Base-by-base conservation (phyloP, 2,329 filamentous ascomycete species). In the Pseudopyrenochaeta lycopersici region DNA sequence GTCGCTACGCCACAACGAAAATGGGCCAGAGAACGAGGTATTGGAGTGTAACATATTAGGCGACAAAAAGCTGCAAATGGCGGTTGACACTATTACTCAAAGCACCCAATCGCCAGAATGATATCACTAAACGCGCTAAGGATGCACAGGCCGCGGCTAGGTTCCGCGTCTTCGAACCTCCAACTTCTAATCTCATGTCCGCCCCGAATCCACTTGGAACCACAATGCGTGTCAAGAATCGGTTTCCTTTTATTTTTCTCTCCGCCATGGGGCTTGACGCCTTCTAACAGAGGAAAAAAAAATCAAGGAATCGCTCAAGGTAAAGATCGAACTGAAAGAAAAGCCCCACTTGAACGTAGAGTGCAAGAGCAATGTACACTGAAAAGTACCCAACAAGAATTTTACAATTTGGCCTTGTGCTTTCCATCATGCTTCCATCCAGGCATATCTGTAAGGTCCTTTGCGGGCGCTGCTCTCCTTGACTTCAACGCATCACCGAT, bases 391-490 rank as follows among this genome's bases (percentile, higher is more conserved):
- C 23, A 27, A 27, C 23, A 27, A 27, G 4, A 11, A 35, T 35
- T 3, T 48, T 36, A 64, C 14, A 60, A n/a, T 33, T 49, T 60
- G 11, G 44, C 48, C 23, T 35, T 56, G n/a, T 29, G 42, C 18
- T 6, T 29, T 17, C 50, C 44, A 42, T 66, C 64, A 23, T 66
- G 62, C 10, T 72, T 76, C 78, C 79, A 81, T 0, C 79, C 78
- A 4, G 77, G 75, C 77, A 80, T 77, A 51, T 80, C 77, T 2
- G 74, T 74, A 5, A 81, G 70, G 50, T 81, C 79, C 56, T 79
- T 78, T 2, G 79, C 77, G 2, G 66, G 72, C 10, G 74, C 77
- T 30, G 58, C 70, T 7, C 79, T 73, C 49, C 70, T 72, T 1
- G 78, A 80, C 62, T 74, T 78, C 7, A 77, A 62, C 2, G 79